Percentiles rank a stretch among this genome's conserved stretches.
Conservation (phyloP, 257 asterid genomes). For the Nicotiana tomentosiformis region DNA sequence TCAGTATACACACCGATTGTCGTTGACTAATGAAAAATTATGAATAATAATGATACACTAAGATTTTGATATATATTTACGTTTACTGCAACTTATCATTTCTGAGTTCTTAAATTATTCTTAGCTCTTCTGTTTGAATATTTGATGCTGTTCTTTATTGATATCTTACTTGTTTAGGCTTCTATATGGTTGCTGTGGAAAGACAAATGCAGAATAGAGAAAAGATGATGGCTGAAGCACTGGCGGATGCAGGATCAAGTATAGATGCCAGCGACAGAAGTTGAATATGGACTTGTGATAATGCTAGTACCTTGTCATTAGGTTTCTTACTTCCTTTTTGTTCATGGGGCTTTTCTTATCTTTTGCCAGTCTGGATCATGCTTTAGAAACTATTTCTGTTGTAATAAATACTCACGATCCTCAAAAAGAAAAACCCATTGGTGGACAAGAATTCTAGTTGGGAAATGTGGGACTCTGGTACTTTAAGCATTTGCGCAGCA, state of each 20-base stretch:
- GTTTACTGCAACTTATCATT: background rate
- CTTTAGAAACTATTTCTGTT: background rate
- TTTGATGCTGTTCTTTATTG: background rate
- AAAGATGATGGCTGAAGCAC: conserved; percentile 55
- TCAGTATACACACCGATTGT: background rate
- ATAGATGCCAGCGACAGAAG: conserved; percentile 34
- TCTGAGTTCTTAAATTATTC: background rate
- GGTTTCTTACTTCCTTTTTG: background rate
- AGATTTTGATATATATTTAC: background rate
- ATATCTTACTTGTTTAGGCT: conserved; percentile 32
- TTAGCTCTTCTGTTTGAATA: background rate
- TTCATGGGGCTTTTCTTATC: background rate
- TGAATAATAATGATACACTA: background rate
- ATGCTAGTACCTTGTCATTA: background rate
- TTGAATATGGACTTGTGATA: background rate
- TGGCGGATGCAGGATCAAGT: conserved; percentile 49
- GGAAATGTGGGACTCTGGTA: background rate
- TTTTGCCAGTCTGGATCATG: background rate
- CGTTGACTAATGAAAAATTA: background rate
- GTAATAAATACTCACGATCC: background rate
- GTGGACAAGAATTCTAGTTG: background rate
- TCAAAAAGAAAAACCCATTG: background rate
- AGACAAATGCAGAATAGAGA: conserved; percentile 75
- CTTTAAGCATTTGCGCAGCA: background rate
- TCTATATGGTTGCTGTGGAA: conserved; percentile 87